phyloP scores from a whole-genome alignment of 306 rosid genomes.

The Casuarina equisetifolia region DNA sequence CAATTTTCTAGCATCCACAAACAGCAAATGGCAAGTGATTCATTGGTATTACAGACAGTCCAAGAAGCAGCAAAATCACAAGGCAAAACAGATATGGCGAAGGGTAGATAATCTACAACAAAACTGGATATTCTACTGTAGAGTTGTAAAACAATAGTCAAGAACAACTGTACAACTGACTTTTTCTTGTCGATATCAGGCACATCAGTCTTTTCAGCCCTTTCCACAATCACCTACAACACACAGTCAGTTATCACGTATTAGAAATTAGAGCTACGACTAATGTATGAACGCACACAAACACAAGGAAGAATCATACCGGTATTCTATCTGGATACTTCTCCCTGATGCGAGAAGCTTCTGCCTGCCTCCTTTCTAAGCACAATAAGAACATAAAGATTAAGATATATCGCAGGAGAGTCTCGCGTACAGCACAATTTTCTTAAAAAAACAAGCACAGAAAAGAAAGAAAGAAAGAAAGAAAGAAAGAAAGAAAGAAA shows the following conservation, averaged over 20 bases:
- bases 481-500: neutral
- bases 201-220: slow-evolving; percentile 63
- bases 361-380: slow-evolving; percentile 65
- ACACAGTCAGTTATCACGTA: neutral
- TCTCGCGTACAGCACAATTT: neutral
- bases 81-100: neutral
- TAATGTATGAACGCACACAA: neutral
- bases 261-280: slow-evolving; percentile 1
- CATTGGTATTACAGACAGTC: neutral
- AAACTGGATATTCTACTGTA: neutral
- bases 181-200: slow-evolving; percentile 68
- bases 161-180: slow-evolving; percentile 42
- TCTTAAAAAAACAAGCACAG: neutral
- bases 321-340: slow-evolving; percentile 73
- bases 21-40: neutral
- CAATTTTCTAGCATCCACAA: neutral
- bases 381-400: slow-evolving; percentile 7
- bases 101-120: neutral
- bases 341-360: slow-evolving; percentile 63
- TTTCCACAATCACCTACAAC: slow-evolving; percentile 69
- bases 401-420: neutral
- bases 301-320: slow-evolving; percentile 38
- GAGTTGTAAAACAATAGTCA: neutral
- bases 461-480: neutral
- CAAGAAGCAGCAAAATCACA: neutral